Evolutionary conservation across 805 yeast species (phyloP), one percentile per base, ranked within the genome.

Genomic region (Pichia cephalocereana): DNA sequence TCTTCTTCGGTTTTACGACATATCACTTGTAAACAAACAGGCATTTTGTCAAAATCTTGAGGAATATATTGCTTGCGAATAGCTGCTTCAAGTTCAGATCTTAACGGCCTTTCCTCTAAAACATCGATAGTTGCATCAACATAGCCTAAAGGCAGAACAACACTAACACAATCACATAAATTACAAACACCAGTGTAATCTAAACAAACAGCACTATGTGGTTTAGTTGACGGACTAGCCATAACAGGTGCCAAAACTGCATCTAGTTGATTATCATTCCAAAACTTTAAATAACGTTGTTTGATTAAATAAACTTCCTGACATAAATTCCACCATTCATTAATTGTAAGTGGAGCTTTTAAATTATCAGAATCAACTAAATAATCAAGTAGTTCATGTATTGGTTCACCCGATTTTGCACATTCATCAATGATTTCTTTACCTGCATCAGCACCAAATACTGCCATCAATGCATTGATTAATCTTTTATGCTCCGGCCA

Each of bases 21-120:
- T 4, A 82, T 77, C 31, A 83, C 65, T 61, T 83, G 88, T n/a
- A 83, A 64, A 18, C 80, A 77, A 14, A 79, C 80, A 0, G 87
- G 82, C 47, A 81, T 77, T 6, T 81, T 83, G 53, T 77, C 71
- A 60, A 72, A 68, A 51, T 73, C 73, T 45, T 65, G 71, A 1
- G 82, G 74, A 41, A 55, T 50, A 42, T 77, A 80, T 44, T 70
- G 59, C 31, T 65, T 61, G 54, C 70, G 70, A 38, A 75, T 71
- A 23, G 64, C 69, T 41, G 62, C 55, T 45, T 80, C 85, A 4
- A 69, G 57, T 2, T 67, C 69, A 56, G 69, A 72, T 54, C 66
- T 58, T 41, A 68, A 63, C 12, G 54, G 44, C 15, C 52, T 52
- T 7, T 50, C 54, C 39, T 67, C 70, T 28, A 50, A 56, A 0